Evolutionary conservation across 2,329 filamentous ascomycete genomes (phyloP), one percentile per base, ranked within the genome.

Genomic region (Alternaria sp.): DNA sequence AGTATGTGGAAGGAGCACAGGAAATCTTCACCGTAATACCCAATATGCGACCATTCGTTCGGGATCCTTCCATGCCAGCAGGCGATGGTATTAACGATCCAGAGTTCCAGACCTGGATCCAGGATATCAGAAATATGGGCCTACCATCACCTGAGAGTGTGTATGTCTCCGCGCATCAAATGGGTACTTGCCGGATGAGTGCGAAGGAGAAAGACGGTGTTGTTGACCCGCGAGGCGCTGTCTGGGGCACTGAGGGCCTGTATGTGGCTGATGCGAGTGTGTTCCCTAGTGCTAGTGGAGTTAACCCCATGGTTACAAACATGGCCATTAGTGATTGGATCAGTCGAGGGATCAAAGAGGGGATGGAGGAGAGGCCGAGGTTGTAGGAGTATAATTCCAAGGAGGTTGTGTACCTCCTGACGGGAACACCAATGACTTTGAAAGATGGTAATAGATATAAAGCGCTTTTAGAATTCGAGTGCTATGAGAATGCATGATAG

Each of bases 271-370:
- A 94, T 76, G 87, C 90, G 45, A 92, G 89, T 74, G 88, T 92
- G 11, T 91, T 94, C 63, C 92, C 90, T 1, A 90, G 86, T 58
- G 90, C 91, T 11, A 92, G 88, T 74, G 92, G 92, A 1, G 91
- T 93, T 30, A 94, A 94, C 75, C 92, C 92, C 12, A 94, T 94
- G 92, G 82, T 93, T 44, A 93, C 91, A 12, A 85, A 83, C 59
- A 92, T 94, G 91, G 78, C 75, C 2, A 79, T 80, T 49, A 65
- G 72, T 6, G 76, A 80, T 55, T 79, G 70, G 70, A 72, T 80
- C 28, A 77, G 74, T 28, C 65, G 70, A 43, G 74, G 72, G 0
- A 62, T 79, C 27, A 67, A 62, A 11, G 64, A 60, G 41, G 74
- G 68, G 12, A 50, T 79, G 63, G 63, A 63, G 50, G 67, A 63